These are phyloP conservation scores for Triticum urartu DNA, from an alignment of 176 grass and related monocot genomes.

Conservation along the genomic window DNA sequence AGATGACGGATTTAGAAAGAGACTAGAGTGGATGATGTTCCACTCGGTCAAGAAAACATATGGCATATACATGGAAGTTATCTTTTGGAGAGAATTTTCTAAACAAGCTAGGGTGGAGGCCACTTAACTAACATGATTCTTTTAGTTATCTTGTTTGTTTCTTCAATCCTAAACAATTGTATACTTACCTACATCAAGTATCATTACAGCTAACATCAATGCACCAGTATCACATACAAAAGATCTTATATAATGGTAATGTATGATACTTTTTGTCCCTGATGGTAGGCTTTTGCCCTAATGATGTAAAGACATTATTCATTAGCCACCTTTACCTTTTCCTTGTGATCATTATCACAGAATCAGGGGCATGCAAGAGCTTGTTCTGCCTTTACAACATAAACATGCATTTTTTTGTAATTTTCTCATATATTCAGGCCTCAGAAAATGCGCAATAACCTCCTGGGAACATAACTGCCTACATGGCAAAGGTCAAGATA, in stretches of 20 bases:
- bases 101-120: background rate
- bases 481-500: no score
- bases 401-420: background rate
- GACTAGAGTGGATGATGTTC: background rate
- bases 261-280: slow-evolving; percentile 24
- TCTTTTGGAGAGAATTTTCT: no score
- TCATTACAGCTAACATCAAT: background rate
- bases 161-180: background rate
- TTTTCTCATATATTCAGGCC: background rate
- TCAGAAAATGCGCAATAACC: background rate
- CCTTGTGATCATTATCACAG: slow-evolving; percentile 13
- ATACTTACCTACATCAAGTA: background rate
- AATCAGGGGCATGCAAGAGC: slow-evolving; percentile 14
- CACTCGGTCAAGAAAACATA: background rate
- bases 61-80: no score
- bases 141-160: background rate
- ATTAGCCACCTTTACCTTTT: slow-evolving; percentile 5
- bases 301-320: slow-evolving; percentile 21
- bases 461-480: background rate
- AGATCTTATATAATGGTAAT: background rate
- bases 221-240: background rate
- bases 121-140: background rate
- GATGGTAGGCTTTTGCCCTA: slow-evolving; percentile 1
- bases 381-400: slow-evolving; percentile 12
- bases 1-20: background rate